Evolutionary conservation across 306 rosid species (phyloP).

Genomic region (Cucumis melo): DNA sequence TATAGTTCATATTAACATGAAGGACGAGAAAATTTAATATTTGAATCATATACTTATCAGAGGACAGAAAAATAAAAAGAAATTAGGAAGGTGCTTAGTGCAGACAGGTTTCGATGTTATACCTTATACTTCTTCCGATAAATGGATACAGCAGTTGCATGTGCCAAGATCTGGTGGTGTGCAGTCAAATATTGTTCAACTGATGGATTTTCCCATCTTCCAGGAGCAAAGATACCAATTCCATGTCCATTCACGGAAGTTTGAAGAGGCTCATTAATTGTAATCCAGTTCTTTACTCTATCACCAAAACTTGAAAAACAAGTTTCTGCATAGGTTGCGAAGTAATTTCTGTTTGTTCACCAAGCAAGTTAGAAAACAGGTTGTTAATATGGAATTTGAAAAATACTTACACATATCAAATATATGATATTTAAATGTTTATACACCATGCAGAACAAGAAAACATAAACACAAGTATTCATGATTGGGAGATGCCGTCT

Average conservation of each 20-base stretch:
- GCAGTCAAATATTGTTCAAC: conserved; percentile 67
- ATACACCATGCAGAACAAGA: background rate
- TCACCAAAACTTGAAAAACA: conserved; percentile 90
- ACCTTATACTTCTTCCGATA: conserved; percentile 82
- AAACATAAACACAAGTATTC: background rate
- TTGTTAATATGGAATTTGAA: background rate
- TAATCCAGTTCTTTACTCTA: conserved; percentile 83
- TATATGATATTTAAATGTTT: background rate
- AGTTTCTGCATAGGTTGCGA: conserved; percentile 65
- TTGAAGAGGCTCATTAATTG: conserved; percentile 84
- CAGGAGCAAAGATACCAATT: conserved; percentile 57
- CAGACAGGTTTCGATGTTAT: background rate
- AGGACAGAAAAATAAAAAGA: background rate
- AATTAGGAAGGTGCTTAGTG: background rate
- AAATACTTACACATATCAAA: background rate
- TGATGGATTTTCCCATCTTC: conserved; percentile 43
- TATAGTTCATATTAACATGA: background rate
- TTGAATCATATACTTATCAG: background rate
- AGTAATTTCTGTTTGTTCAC: conserved; percentile 48
- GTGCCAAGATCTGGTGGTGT: conserved; percentile 84
- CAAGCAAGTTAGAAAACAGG: conserved; percentile 6
- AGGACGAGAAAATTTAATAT: background rate
- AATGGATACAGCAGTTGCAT: conserved; percentile 63
- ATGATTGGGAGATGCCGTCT: background rate
- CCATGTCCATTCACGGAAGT: conserved; percentile 70